phyloP scores from a whole-genome alignment of 73 alveolate species.

The Stentor coeruleus region DNA sequence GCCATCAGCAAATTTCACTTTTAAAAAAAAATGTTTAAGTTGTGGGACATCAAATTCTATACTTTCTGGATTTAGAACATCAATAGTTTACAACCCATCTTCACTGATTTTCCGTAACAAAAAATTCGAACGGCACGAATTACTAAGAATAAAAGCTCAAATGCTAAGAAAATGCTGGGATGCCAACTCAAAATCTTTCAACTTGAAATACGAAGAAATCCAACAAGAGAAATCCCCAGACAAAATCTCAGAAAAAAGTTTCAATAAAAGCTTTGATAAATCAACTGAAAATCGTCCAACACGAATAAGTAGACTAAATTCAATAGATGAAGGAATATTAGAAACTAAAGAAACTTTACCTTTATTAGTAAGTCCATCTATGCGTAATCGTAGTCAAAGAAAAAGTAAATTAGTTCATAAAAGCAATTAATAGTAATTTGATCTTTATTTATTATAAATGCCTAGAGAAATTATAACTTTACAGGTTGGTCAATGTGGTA shows the following conservation, averaged over 20 bases:
- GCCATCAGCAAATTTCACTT: not conserved
- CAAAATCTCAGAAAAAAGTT: not conserved
- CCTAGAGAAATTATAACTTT: constrained; percentile 99
- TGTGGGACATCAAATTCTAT: no score
- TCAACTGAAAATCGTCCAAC: no score
- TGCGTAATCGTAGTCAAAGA: not conserved
- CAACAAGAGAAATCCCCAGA: not conserved
- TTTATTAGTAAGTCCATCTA: not conserved
- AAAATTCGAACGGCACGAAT: not conserved
- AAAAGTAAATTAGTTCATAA: not conserved
- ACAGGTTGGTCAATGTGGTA: constrained; percentile 99
- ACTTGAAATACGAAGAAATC: not conserved
- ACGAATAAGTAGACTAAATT: no score
- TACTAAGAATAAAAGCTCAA: not conserved
- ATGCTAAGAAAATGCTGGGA: not conserved
- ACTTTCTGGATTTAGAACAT: no score
- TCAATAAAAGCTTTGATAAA: not conserved
- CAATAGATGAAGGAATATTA: not conserved
- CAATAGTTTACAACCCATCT: not conserved
- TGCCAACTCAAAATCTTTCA: not conserved
- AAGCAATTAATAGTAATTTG: not conserved
- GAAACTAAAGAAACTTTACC: not conserved
- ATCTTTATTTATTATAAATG: constrained; percentile 62
- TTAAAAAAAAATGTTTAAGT: not conserved
- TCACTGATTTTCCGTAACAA: not conserved